Evolutionary conservation across 495 filamentous ascomycete genomes (phyloP).

Genomic region (Penicillium desertorum): DNA sequence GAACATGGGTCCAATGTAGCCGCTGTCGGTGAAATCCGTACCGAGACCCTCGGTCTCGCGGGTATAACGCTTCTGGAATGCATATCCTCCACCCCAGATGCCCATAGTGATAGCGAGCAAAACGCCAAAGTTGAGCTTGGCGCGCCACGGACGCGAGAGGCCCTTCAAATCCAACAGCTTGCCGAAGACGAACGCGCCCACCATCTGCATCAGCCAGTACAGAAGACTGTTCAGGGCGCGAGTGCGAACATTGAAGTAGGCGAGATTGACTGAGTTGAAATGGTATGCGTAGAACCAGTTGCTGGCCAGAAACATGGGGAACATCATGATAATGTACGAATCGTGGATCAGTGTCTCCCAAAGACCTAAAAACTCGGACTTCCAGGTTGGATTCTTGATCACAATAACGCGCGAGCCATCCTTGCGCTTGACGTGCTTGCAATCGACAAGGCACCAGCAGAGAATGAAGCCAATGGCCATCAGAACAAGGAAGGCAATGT

Average conservation of each 20-base stretch:
- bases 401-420: conserved; percentile 82
- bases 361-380: conserved; percentile 74
- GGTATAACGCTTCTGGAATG: conserved; percentile 66
- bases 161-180: conserved; percentile 66
- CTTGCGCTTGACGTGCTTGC: conserved; percentile 70
- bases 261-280: conserved; percentile 54
- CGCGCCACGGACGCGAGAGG: conserved; percentile 68
- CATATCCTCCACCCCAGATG: conserved; percentile 88
- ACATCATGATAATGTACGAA: conserved; percentile 79
- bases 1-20: conserved; percentile 81
- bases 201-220: conserved; percentile 87
- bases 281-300: conserved; percentile 56
- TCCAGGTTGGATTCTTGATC: conserved; percentile 84
- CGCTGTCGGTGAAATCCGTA: conserved; percentile 64
- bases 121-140: conserved; percentile 64
- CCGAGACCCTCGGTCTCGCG: conserved; percentile 49
- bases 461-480: conserved; percentile 75
- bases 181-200: conserved; percentile 78
- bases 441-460: conserved; percentile 71
- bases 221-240: conserved; percentile 79
- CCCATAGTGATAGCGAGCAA: conserved; percentile 74
- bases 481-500: conserved; percentile 85
- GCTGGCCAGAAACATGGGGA: conserved; percentile 73
- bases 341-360: conserved; percentile 70
- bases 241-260: conserved; percentile 79